phyloP scores from a whole-genome alignment of 139 green algal species.

The Chlorella ohadii region DNA sequence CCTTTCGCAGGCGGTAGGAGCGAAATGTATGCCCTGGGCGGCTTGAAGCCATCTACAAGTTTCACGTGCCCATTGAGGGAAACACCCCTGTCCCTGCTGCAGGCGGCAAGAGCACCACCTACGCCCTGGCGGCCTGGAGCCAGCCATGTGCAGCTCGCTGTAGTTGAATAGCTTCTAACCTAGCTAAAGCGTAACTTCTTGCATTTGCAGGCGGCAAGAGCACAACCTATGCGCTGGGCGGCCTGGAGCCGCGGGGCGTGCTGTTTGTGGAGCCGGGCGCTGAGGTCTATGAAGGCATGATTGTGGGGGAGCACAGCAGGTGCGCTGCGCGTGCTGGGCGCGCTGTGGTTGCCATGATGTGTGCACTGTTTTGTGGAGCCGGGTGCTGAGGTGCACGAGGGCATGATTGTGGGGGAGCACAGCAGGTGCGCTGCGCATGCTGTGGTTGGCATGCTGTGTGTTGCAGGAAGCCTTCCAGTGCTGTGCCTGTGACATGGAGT shows the following conservation, averaged over 20 bases:
- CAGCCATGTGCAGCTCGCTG: too few species aligned
- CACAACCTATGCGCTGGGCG: conserved; percentile 74
- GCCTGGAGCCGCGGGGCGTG: conserved; percentile 75
- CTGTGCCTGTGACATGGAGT: too few species aligned
- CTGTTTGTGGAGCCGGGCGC: conserved; percentile 78
- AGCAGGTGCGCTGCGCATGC: conserved; percentile 31
- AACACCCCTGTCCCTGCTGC: too few species aligned
- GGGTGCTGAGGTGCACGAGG: conserved; percentile 61
- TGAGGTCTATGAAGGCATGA: conserved; percentile 85
- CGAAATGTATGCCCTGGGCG: too few species aligned
- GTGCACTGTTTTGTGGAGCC: conserved; percentile 19
- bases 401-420: conserved; percentile 89
- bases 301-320: conserved; percentile 82
- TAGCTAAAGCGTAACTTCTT: too few species aligned
- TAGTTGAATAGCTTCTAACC: too few species aligned
- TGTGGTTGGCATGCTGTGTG: neutral
- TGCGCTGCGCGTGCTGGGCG: conserved; percentile 1
- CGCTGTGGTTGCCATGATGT: neutral
- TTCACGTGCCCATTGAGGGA: too few species aligned
- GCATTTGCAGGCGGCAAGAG: conserved; percentile 57
- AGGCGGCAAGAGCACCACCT: too few species aligned
- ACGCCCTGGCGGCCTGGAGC: too few species aligned
- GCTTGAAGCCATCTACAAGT: too few species aligned
- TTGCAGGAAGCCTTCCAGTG: conserved; percentile 18
- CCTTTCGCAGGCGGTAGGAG: too few species aligned